Conservation (phyloP, 169 alveolate genomes). For the Eimeria tenella region DNA sequence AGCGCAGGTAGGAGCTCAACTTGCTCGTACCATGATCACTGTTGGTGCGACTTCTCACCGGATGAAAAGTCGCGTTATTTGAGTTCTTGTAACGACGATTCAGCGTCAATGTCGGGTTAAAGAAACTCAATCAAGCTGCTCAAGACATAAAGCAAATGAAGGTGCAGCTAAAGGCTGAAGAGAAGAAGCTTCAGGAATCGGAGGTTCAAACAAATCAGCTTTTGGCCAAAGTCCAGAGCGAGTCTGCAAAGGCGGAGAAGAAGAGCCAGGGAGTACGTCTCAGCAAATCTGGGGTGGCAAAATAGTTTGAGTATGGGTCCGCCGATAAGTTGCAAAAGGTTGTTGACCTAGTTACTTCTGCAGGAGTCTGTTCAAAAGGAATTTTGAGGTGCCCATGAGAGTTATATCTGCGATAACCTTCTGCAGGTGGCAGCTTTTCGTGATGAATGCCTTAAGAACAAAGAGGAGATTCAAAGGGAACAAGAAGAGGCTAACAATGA, state of each 20-base stretch:
- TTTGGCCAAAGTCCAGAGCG: constrained; percentile 93
- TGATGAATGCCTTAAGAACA: constrained; percentile 90
- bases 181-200: constrained; percentile 93
- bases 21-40: background rate
- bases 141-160: constrained; percentile 94
- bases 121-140: constrained; percentile 96
- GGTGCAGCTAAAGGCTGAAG: constrained; percentile 94
- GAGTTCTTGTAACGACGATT: background rate
- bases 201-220: constrained; percentile 93
- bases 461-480: constrained; percentile 91
- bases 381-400: no score
- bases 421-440: constrained; percentile 85
- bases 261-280: constrained; percentile 93
- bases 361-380: no score
- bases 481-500: constrained; percentile 96
- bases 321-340: no score
- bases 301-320: background rate
- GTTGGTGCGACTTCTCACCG: constrained; percentile 36
- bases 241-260: constrained; percentile 95
- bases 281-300: background rate
- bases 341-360: background rate
- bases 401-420: no score
- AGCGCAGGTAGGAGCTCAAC: constrained; percentile 83
- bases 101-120: constrained; percentile 95
- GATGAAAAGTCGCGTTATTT: background rate